Base-by-base conservation (phyloP, 148 eudicot species). In the Cornus kousa region DNA sequence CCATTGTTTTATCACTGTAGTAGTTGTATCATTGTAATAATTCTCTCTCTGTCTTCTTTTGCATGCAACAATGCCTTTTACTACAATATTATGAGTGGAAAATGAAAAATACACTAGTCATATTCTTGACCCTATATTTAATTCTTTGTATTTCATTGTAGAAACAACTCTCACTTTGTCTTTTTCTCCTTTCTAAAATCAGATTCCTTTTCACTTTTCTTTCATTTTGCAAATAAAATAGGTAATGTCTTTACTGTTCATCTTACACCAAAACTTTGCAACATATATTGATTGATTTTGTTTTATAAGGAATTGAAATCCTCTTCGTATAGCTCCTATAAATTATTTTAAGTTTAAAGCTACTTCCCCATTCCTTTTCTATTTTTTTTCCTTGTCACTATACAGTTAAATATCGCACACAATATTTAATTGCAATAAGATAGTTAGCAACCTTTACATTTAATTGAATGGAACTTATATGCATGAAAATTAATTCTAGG, bases 1-100 rank as follows among this genome's bases (percentile, higher is more conserved):
- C 80, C 59, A 46, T 78, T 83, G 12, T 53, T 13, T 53, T 53
- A 14, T 53, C 59, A 53, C 19, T 53, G 16, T 16, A 53, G 12
- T 53, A 53, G 59, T 53, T 53, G 1, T 53, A 53, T 53, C 59
- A 53, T 1, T 53, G 59, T 16, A 53, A 53, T 53, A 53, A 17
- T 53, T 53, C 5, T 43, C 48, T 43, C 10, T 43, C 0, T 43
- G 48, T 9, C 8, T 43, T 43, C 48, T 43, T 43, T 43, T 43
- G 48, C 48, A 43, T 6, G 10, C 33, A 7, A 43, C 31, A 31
- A 53, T 32, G 32, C 19, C 31, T 35, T 20, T 53, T 57, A 50
- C 20, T 62, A n/a, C 22, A 13, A n/a, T 62, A n/a, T 62, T 62
- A 7, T 1, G 66, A 62, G n/a, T 3, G 59, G 59, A 53, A 53